A percentile compares a stretch with the other conserved stretches of the same genome.
phyloP scores from a whole-genome alignment of 2,329 filamentous ascomycete genomes.

The Fusarium graminum region DNA sequence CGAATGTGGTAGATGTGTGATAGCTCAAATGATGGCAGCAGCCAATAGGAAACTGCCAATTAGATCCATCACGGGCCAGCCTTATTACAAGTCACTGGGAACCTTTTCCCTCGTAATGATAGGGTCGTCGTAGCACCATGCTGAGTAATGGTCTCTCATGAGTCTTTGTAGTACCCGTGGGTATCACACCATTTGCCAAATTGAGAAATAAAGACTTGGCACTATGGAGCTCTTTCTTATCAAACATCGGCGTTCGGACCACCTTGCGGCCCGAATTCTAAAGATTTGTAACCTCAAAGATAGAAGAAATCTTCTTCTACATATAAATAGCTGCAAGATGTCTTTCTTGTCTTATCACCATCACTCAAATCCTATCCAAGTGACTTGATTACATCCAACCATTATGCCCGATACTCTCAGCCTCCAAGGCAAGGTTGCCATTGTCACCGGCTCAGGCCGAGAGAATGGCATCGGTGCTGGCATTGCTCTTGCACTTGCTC shows the following conservation, averaged over 20 bases:
- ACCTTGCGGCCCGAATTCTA: background rate
- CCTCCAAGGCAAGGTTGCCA: conserved; percentile 58
- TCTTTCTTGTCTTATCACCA: rapidly evolving
- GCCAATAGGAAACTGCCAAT: too few species aligned
- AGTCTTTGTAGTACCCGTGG: too few species aligned
- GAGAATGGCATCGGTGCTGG: conserved; percentile 61
- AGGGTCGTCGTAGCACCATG: too few species aligned
- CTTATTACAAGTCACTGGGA: background rate
- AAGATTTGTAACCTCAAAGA: background rate
- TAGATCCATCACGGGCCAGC: too few species aligned
- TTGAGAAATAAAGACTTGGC: too few species aligned
- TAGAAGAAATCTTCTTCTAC: background rate
- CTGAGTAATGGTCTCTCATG: too few species aligned
- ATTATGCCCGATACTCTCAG: conserved; percentile 53
- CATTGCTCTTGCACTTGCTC: conserved; percentile 56
- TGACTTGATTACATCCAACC: rapidly evolving
- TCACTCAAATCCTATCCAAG: background rate
- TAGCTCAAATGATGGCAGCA: too few species aligned
- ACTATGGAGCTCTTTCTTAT: too few species aligned
- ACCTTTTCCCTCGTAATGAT: too few species aligned
- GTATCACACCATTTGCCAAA: too few species aligned
- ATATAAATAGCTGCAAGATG: background rate
- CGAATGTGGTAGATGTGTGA: too few species aligned
- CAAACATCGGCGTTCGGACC: background rate
- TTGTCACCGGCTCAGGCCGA: conserved; percentile 60